Base-by-base conservation (phyloP, 1,139 yeast species). In the Lodderomyces pseudojiufengensis region DNA sequence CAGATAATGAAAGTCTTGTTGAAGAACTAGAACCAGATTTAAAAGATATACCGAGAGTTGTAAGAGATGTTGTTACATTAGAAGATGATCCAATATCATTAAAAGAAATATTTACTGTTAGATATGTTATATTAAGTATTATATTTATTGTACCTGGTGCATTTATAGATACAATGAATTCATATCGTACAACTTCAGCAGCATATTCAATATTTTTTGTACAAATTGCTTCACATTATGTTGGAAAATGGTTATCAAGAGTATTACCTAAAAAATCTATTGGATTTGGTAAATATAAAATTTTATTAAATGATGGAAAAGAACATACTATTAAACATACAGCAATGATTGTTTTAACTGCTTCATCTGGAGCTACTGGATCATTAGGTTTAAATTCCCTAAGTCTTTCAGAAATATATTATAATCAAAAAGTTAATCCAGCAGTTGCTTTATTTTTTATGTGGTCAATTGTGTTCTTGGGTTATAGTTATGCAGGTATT, bases 251-350 rank as follows among this genome's bases (percentile, higher is more conserved):
- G 59, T 42, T 70, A 29, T 70, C 76, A 0, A 46, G 41, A 29
- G 54, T 52, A 0, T 44, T 68, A 7, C 74, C 74, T 0, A 5
- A 49, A n/a, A 57, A 51, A 31, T 43, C 45, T 15, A 43, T 62
- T 18, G 47, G 65, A 8, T 10, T 52, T 5, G 46, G 51, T 5
- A 41, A 51, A 3, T 46, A 46, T 30, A 44, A 45, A 24, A 59
- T 65, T 44, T 54, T 50, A 36, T 44, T 68, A 27, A 69, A 69
- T 39, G 74, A 76, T 0, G 70, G 73, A 1, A 18, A 18, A 18
- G 75, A 75, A 1, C 70, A 73, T 73, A 55, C 72, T 2, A 62
- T 70, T 16, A 68, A 69, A 38, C 76, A 71, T 45, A 61, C 73
- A 0, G 71, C 66, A 1, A 44, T 69, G 50, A 59, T 69, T 9